phyloP scores from a whole-genome alignment of 139 green algal species.

The Chlorella sp. region DNA sequence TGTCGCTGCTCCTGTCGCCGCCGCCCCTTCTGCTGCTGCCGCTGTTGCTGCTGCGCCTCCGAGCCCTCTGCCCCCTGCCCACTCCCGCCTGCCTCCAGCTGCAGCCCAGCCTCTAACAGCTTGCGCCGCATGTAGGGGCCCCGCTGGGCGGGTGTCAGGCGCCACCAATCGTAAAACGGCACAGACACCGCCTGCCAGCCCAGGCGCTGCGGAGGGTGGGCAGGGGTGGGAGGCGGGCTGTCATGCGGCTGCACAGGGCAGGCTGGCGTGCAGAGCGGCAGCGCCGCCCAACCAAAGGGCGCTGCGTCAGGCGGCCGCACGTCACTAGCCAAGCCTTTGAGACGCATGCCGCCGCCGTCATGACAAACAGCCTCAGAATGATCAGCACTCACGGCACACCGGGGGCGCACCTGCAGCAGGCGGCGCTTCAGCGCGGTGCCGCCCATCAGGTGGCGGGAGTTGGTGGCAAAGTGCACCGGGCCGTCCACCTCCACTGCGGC shows the following conservation, averaged over 20 bases:
- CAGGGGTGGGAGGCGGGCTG: not conserved
- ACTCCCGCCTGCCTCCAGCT: not conserved
- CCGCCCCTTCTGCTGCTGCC: not conserved
- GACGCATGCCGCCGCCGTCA: not conserved
- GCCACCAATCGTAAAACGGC: slow-evolving; percentile 13
- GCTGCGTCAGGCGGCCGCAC: too few species aligned
- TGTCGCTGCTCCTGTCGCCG: not conserved
- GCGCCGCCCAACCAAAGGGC: not conserved
- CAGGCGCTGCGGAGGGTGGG: slow-evolving; percentile 10
- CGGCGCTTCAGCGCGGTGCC: slow-evolving; percentile 42
- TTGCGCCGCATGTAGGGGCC: slow-evolving; percentile 16
- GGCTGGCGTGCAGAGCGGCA: not conserved
- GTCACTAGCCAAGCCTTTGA: too few species aligned
- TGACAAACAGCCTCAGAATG: not conserved
- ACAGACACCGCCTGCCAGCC: slow-evolving; percentile 39
- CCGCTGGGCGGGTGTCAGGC: not conserved
- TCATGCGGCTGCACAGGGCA: not conserved
- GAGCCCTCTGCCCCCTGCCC: not conserved
- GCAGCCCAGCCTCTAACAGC: slow-evolving; percentile 14
- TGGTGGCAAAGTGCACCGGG: slow-evolving; percentile 42
- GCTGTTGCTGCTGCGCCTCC: not conserved
- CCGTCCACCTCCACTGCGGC: slow-evolving; percentile 39
- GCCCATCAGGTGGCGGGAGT: slow-evolving; percentile 27
- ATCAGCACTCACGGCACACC: not conserved
- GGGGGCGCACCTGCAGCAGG: slow-evolving; percentile 4